Evolutionary conservation across 2,329 filamentous ascomycete genomes (phyloP), one percentile per base, ranked within the genome.

Genomic region (Diaporthe ilicicola): DNA sequence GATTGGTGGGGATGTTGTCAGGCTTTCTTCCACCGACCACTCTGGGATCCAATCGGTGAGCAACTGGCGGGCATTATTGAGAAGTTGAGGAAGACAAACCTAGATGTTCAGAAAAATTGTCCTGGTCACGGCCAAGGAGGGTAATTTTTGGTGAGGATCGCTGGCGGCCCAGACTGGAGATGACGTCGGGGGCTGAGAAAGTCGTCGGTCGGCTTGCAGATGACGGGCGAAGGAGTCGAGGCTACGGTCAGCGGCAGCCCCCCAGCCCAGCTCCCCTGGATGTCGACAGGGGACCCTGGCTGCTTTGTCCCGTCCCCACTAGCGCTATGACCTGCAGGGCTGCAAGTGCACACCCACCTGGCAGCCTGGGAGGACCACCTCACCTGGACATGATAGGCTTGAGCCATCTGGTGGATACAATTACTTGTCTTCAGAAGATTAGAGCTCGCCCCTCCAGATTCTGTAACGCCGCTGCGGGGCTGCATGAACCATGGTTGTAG

Each of bases 21-120:
- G 59, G 59, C 44, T 64, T 64, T 64, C 44, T 64, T 64, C 44
- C 12, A n/a, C 29, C 13, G 29, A 44, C 59, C 59, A 64, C 50
- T 64, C 59, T 64, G 59, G 44, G 27, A 8, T 37, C 15, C 29
- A 64, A 24, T 50, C 15, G 5, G 48, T 39, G 32, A 53, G 17
- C 29, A 13, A 2, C 2, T 24, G 22, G 42, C 24, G 9, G 32
- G 17, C 4, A 27, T 17, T 19, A 29, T 62, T 50, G n/a, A 22
- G 10, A 10, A 37, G n/a, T 13, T 22, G n/a, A 46, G 48, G 17
- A 19, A 39, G 50, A 62, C 59, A 64, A 64, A 64, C 59, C 59
- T 50, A 50, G 44, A 50, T 15, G 22, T 27, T n/a, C 9, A n/a
- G 24, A 32, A 34, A 50, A 37, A 50, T 19, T 24, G 44, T n/a